Conservation (phyloP, 2,329 filamentous ascomycete genomes). For the Cryphonectria radicalis region DNA sequence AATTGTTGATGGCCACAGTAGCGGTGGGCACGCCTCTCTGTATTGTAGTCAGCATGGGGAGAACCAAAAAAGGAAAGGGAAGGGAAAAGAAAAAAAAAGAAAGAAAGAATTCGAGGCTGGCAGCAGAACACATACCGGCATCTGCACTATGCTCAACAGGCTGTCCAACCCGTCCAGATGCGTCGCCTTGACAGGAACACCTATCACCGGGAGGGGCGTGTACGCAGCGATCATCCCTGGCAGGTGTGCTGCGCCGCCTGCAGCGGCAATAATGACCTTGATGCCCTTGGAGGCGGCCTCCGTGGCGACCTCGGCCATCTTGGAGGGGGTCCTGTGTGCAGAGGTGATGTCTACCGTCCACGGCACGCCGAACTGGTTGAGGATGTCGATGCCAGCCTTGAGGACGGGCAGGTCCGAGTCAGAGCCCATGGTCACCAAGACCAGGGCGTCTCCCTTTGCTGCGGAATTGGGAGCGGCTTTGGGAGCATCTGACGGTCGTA, state of each 20-base stretch:
- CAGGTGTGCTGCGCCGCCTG: constrained; percentile 73
- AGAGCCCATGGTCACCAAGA: constrained; percentile 84
- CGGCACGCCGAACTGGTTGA: constrained; percentile 72
- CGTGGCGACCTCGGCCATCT: constrained; percentile 70
- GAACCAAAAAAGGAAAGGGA: no score
- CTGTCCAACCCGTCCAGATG: constrained; percentile 74
- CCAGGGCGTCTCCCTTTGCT: constrained; percentile 53
- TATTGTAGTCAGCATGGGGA: constrained; percentile 41
- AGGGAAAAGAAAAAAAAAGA: background rate
- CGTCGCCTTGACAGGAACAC: constrained; percentile 76
- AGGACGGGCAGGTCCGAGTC: constrained; percentile 76
- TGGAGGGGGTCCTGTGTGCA: constrained; percentile 73
- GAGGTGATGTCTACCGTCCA: constrained; percentile 78
- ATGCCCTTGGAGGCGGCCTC: constrained; percentile 67
- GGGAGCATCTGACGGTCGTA: constrained; percentile 41
- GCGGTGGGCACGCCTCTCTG: constrained; percentile 70
- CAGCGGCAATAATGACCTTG: constrained; percentile 76
- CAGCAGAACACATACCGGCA: constrained; percentile 59
- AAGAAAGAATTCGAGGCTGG: background rate
- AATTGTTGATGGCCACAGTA: constrained; percentile 80
- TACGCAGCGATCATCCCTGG: constrained; percentile 77
- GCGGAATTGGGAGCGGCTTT: constrained; percentile 18
- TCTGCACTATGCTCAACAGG: constrained; percentile 75
- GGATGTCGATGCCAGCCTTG: constrained; percentile 66
- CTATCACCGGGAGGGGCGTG: constrained; percentile 75